A percentile compares a stretch with the other conserved stretches of the same genome.
Conservation (phyloP, 495 filamentous ascomycete species). For the Xylaria cubensis region DNA sequence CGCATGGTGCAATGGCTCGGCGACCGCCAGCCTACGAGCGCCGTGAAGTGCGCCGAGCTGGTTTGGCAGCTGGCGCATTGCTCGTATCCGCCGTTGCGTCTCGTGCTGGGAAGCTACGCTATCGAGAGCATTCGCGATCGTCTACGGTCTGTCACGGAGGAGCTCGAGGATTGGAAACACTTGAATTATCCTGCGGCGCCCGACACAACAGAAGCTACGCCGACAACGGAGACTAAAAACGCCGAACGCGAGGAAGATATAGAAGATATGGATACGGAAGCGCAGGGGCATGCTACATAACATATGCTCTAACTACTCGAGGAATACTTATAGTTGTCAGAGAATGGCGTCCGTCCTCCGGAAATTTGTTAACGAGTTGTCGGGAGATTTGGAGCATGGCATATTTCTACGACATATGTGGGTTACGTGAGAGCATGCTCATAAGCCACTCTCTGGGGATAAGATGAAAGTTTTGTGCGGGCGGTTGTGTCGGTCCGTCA, state of each 20-base stretch:
- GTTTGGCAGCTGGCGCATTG: constrained; percentile 97
- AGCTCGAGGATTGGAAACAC: constrained; percentile 91
- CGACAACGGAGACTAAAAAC: constrained; percentile 31
- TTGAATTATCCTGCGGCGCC: constrained; percentile 63
- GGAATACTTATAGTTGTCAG: neutral
- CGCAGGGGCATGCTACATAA: constrained; percentile 28
- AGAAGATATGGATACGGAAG: constrained; percentile 38
- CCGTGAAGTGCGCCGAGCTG: constrained; percentile 91
- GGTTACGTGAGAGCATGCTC: neutral
- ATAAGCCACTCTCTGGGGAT: neutral
- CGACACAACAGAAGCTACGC: constrained; percentile 7
- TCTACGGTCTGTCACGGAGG: constrained; percentile 87
- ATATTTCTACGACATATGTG: neutral
- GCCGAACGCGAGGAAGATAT: constrained; percentile 41
- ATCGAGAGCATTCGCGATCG: constrained; percentile 94
- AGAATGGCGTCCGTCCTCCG: neutral
- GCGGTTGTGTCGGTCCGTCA: neutral
- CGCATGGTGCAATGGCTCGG: constrained; percentile 96
- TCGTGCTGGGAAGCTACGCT: constrained; percentile 89
- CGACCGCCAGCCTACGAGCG: constrained; percentile 88
- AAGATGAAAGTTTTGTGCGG: neutral
- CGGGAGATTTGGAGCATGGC: neutral
- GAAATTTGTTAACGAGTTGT: neutral
- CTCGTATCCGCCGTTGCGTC: constrained; percentile 81
- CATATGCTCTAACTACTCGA: neutral